phyloP scores from a whole-genome alignment of 1,139 yeast species.

The Diutina scorzettiae region DNA sequence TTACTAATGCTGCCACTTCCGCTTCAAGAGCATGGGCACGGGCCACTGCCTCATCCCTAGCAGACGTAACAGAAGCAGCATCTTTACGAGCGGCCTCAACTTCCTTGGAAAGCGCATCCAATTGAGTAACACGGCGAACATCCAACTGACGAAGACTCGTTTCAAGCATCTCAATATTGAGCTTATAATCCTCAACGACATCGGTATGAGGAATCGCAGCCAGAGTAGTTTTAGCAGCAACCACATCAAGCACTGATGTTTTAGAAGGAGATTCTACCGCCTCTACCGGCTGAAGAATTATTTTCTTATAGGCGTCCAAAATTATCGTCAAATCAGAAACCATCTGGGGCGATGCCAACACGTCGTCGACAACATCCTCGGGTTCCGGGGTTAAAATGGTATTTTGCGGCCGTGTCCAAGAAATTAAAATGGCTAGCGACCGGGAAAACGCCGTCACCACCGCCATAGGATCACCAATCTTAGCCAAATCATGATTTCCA shows the following conservation, averaged over 20 bases:
- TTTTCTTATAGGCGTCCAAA: background rate
- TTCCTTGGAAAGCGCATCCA: constrained; percentile 14
- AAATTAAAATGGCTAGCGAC: background rate
- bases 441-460: background rate
- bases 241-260: background rate
- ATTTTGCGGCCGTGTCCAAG: background rate
- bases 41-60: constrained; percentile 12
- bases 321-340: background rate
- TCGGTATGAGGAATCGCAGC: background rate
- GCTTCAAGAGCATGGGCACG: background rate
- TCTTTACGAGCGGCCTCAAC: constrained; percentile 9
- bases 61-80: constrained; percentile 11
- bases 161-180: constrained; percentile 31
- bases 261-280: too few species aligned
- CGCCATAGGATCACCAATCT: background rate
- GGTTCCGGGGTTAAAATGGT: background rate
- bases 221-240: too few species aligned
- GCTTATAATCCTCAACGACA: constrained; percentile 21
- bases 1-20: background rate
- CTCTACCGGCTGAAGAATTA: too few species aligned
- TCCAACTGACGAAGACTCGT: constrained; percentile 27
- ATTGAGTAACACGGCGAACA: constrained; percentile 15
- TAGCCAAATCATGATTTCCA: background rate
- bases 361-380: background rate
- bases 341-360: background rate